Base-by-base conservation (phyloP, 805 yeast genomes). In the Pichia paraexigua region DNA sequence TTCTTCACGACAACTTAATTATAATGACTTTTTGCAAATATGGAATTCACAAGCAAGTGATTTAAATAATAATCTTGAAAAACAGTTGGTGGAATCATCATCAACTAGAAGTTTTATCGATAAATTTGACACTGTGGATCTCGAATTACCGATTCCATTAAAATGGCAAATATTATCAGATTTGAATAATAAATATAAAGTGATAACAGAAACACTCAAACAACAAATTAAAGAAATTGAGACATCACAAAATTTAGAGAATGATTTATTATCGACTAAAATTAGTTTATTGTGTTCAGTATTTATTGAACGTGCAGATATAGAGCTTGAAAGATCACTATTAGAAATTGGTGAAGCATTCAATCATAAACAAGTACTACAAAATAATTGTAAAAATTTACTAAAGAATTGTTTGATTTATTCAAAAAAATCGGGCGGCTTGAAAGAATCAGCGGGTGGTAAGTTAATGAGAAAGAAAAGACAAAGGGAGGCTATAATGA, bases 231-330 rank as follows among this genome's bases (percentile, higher is more conserved):
- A 63, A 17, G 58, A 61, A 15, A 49, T 58, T 8, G 57, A 55
- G 42, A 50, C 42, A 17, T 37, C 45, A 11, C 53, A 48, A 30
- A 49, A 47, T 13, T 50, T 50, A 15, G 56, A 56, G n/a, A 50
- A 53, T 27, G 67, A 60, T 41, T 41, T 50, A 7, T 58, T 59
- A 20, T 62, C 68, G 22, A 41, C 53, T 7, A 50, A 51, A 13
- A 57, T 68, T 4, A 56, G 64, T 30, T 75, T 74, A 51, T 53
- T 76, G 2, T 66, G 76, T 53, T 67, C 73, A 10, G 63, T 78
- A 1, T 57, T 71, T 32, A 73, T 77, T n/a, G 79, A 76, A 32
- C 65, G 83, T 46, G 72, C 79, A 1, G 83, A 79, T 58, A 68
- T 78, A 4, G 82, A 77, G 50, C 58, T 76, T 13, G 81, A 77